Evolutionary conservation across 805 yeast species (phyloP), one percentile per base, ranked within the genome.

Genomic region (Barnettozyma wickerhamii): DNA sequence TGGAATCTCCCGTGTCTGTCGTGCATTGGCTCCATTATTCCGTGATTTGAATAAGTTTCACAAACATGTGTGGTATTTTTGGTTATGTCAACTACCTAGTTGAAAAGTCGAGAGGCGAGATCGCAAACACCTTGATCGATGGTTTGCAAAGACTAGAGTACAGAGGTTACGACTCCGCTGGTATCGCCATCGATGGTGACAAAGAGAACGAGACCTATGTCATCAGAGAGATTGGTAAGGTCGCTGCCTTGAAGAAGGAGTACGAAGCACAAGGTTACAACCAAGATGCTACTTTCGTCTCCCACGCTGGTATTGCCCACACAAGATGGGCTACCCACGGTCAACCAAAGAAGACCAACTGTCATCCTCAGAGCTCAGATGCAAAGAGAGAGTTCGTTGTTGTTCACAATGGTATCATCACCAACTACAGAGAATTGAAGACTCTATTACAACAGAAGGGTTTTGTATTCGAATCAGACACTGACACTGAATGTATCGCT

Each of bases 291-390:
- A 72, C 77, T 17, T 89, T 87, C 59, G 81, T 77, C 53, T 79
- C 83, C 62, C 99, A 93, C 61, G 89, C 81, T 46, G 99, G 96
- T 60, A 93, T 93, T 63, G 98, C 99, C 19, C 99, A 93, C 68
- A 93, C 99, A 12, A 85, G 99, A 72, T 93, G 99, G 99, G 99
- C 99, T 38, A 93, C 99, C 29, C 99, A 93, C 65, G 99, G 99
- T 65, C 86, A 81, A 56, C 97, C 97, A 43, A 79, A 78, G 51
- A 78, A 74, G 47, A 55, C 64, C 47, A 93, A 93, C 72, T 93
- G 98, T 62, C 99, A 93, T 64, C 99, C 99, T 36, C 98, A 91
- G 62, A 72, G 91, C 50, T 87, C 96, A 1, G 99, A 88, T 62
- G 74, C 77, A 9, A 65, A 66, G 34, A 83, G 84, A 53, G 95